Evolutionary conservation across 2,329 filamentous ascomycete genomes (phyloP), one percentile per base, ranked within the genome.

Genomic region (Botrytis tulipae): DNA sequence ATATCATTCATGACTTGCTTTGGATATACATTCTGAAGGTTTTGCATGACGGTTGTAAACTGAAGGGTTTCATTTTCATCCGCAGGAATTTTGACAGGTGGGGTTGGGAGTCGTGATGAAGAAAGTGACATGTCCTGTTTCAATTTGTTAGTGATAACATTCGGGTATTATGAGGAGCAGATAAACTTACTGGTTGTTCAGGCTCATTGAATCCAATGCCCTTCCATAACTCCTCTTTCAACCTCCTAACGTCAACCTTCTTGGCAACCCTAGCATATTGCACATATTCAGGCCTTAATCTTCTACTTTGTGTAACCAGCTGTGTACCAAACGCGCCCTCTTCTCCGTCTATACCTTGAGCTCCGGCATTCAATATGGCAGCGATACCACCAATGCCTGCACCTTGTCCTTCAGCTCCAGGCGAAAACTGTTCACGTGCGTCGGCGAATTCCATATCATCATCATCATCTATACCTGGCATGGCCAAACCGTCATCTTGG

Each of bases 1-100:
- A 99, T 98, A 82, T 99, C 96, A 75, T 92, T 90, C 90, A 99
- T 93, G 74, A 90, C 89, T 77, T 93, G 87, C 82, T 93, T 92
- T 18, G 94, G 91, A 80, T 99, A 99, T 12, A 97, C 94, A 7
- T 87, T 84, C 81, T 97, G 93, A 65, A 99, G 85, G 75, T 91
- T 91, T 81, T 97, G 97, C 90, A 99, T 97, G 74, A 99, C 91
- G 32, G 92, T 86, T 0, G 95, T 98, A 83, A 99, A 99, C 79
- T 92, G 94, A 77, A 98, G 87, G 5, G 83, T 84, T 16, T 83
- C 86, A 82, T 75, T 84, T 83, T 71, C 85, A 80, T 22, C 75
- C 32, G 76, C 79, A 72, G 76, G 76, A 3, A 74, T 70, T 59
- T 80, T 79, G 67, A 79, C 79, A 77, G 82, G 80, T 74, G 80